Conservation (phyloP, 208 protist genomes). For the Leishmania braziliensis region DNA sequence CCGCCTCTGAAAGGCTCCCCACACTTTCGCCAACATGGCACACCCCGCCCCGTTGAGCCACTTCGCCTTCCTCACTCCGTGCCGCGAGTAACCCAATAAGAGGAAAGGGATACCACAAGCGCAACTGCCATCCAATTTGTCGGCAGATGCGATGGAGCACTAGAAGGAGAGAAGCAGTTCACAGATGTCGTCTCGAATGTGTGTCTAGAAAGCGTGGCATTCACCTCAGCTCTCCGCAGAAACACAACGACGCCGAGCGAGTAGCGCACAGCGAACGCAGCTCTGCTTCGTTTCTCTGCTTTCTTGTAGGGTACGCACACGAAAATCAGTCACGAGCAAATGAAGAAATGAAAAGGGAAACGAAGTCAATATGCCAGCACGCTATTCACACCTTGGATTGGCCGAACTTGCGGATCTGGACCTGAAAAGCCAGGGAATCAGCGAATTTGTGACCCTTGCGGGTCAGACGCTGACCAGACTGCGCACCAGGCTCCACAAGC, state of each 20-base stretch:
- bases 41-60: neutral
- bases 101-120: neutral
- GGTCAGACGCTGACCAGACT: constrained; percentile 93
- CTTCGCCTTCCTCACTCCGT: neutral
- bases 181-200: neutral
- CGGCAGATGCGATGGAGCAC: neutral
- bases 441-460: constrained; percentile 93
- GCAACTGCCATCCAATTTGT: neutral
- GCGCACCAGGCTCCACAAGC: constrained; percentile 86
- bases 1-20: neutral
- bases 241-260: no score
- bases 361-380: constrained; percentile 8
- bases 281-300: neutral
- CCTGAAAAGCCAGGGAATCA: constrained; percentile 92
- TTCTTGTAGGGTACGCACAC: neutral
- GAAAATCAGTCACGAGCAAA: neutral
- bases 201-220: neutral
- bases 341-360: constrained; percentile 6
- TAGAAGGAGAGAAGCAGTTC: neutral
- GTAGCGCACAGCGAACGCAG: neutral
- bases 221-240: no score
- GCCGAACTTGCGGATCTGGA: constrained; percentile 16
- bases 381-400: constrained; percentile 20
- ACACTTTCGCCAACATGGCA: neutral
- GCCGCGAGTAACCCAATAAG: neutral